phyloP scores from a whole-genome alignment of 495 filamentous ascomycete species.

The Apodospora peruviana region DNA sequence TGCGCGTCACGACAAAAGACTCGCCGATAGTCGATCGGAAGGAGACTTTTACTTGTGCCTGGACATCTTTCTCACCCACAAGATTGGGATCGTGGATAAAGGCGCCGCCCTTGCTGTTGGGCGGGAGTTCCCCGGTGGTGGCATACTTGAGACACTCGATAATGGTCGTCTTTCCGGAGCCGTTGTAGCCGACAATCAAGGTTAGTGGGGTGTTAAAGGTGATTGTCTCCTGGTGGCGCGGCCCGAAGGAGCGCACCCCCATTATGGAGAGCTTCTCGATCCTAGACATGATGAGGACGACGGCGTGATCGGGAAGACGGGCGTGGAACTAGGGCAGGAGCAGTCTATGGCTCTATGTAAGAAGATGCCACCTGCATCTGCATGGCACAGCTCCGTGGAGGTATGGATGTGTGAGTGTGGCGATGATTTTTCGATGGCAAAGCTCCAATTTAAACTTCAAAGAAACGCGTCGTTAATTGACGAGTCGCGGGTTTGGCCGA shows the following conservation, averaged over 20 bases:
- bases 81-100: slow-evolving; percentile 97
- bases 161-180: slow-evolving; percentile 97
- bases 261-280: slow-evolving; percentile 85
- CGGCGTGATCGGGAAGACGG: slow-evolving; percentile 3
- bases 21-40: slow-evolving; percentile 72
- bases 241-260: slow-evolving; percentile 90
- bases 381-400: too few species aligned
- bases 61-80: slow-evolving; percentile 81
- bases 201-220: slow-evolving; percentile 86
- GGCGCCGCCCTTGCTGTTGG: slow-evolving; percentile 88
- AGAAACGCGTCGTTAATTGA: too few species aligned
- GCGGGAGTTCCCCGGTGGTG: slow-evolving; percentile 87
- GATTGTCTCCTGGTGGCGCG: slow-evolving; percentile 70
- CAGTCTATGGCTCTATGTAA: too few species aligned
- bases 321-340: not conserved
- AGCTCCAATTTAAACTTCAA: too few species aligned
- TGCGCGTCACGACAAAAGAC: slow-evolving; percentile 75
- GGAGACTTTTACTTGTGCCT: slow-evolving; percentile 84
- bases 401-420: too few species aligned
- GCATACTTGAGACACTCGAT: slow-evolving; percentile 99
- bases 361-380: too few species aligned
- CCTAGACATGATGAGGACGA: slow-evolving; percentile 50
- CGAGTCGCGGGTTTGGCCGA: too few species aligned
- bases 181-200: slow-evolving; percentile 93
- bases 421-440: too few species aligned